A percentile compares a stretch with the other conserved stretches of the same genome.
Conservation (phyloP, 805 yeast genomes). For the Pichia ethanolica region DNA sequence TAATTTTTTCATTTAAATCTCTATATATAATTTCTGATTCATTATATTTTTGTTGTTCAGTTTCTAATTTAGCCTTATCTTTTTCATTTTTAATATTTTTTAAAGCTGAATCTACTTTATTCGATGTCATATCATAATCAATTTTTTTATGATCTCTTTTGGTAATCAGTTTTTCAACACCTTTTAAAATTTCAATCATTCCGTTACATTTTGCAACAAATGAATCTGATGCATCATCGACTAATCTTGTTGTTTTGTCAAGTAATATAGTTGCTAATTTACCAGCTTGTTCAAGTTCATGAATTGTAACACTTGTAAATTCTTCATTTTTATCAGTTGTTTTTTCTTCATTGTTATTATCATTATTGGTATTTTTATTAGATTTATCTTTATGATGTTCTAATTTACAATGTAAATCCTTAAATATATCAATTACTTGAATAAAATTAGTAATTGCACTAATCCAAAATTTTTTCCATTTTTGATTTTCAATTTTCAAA, state of each 20-base stretch:
- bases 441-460: slow-evolving; percentile 28
- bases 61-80: slow-evolving; percentile 30
- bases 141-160: slow-evolving; percentile 38
- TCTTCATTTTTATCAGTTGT: slow-evolving; percentile 22
- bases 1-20: slow-evolving; percentile 34
- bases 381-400: slow-evolving; percentile 8
- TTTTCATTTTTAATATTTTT: slow-evolving; percentile 27
- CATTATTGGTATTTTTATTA: background rate
- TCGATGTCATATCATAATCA: slow-evolving; percentile 33
- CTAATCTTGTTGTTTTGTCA: slow-evolving; percentile 17
- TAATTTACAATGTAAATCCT: slow-evolving; percentile 25
- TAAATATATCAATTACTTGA: slow-evolving; percentile 27
- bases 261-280: slow-evolving; percentile 21
- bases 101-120: slow-evolving; percentile 32
- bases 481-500: slow-evolving; percentile 26
- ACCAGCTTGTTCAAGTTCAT: slow-evolving; percentile 25
- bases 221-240: slow-evolving; percentile 21
- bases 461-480: slow-evolving; percentile 23
- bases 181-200: slow-evolving; percentile 32
- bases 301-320: slow-evolving; percentile 22
- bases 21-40: slow-evolving; percentile 27
- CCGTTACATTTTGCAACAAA: slow-evolving; percentile 31
- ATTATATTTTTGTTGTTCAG: slow-evolving; percentile 26
- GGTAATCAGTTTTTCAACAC: slow-evolving; percentile 33
- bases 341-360: background rate